Conservation (phyloP, 345 rosid genomes). For the Acer saccharum region DNA sequence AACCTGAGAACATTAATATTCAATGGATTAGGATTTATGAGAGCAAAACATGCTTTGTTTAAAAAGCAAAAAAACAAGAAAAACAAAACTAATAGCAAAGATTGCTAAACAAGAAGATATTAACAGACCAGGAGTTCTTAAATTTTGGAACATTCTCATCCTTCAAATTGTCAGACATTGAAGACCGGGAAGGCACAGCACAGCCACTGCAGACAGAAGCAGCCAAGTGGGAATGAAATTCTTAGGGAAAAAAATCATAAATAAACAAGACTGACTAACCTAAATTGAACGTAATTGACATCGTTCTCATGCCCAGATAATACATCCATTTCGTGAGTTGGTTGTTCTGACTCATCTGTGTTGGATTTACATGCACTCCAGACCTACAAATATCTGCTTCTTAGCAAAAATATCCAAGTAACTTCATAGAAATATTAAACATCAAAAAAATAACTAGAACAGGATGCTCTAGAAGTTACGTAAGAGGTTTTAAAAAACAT, state of each 20-base stretch:
- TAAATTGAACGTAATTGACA: slow-evolving; percentile 96
- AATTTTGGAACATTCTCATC: slow-evolving; percentile 90
- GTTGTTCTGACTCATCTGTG: slow-evolving; percentile 64
- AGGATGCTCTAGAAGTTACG: slow-evolving; percentile 6
- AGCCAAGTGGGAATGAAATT: slow-evolving; percentile 24
- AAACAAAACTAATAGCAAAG: slow-evolving; percentile 18
- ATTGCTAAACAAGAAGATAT: slow-evolving; percentile 11
- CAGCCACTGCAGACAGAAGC: slow-evolving; percentile 74
- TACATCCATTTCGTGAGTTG: slow-evolving; percentile 89
- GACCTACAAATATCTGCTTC: slow-evolving; percentile 59
- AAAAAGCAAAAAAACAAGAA: slow-evolving; percentile 12
- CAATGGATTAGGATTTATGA: slow-evolving; percentile 14
- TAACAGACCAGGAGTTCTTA: slow-evolving; percentile 82
- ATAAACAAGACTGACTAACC: slow-evolving; percentile 45
- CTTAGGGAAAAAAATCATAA: neutral
- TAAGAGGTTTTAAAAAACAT: slow-evolving; percentile 42
- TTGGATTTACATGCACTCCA: slow-evolving; percentile 88
- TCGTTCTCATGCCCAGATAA: slow-evolving; percentile 96
- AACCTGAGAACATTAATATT: slow-evolving; percentile 54
- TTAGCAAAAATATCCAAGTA: slow-evolving; percentile 27
- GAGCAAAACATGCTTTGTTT: slow-evolving; percentile 7
- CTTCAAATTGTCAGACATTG: slow-evolving; percentile 65
- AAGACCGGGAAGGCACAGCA: slow-evolving; percentile 78
- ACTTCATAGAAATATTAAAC: slow-evolving; percentile 21
- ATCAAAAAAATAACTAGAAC: slow-evolving; percentile 18